Percentiles rank a stretch among this genome's conserved stretches.
phyloP scores from a whole-genome alignment of 164 flowering plant species.

The Chloranthus sessilifolius region DNA sequence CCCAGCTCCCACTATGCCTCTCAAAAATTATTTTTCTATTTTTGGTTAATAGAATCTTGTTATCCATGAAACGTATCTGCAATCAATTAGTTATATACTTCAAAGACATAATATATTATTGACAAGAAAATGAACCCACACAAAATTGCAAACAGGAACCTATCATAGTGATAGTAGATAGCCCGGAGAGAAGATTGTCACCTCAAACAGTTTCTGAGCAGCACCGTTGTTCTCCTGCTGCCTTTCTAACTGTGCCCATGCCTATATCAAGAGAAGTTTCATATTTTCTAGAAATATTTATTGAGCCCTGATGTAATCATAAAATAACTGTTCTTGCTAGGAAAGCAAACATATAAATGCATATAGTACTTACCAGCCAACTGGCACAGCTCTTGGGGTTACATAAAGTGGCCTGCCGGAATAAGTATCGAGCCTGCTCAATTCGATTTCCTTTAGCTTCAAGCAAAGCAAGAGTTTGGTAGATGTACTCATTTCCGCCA shows the following conservation, averaged over 20 bases:
- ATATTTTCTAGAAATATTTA: constrained; percentile 4
- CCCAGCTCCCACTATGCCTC: too few relatives aligned
- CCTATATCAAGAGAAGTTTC: constrained; percentile 32
- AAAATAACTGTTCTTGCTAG: neutral
- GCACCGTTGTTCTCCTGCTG: constrained; percentile 58
- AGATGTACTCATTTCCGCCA: constrained; percentile 85
- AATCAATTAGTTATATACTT: neutral
- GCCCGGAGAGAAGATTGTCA: constrained; percentile 12
- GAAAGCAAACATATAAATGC: neutral
- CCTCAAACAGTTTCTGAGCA: constrained; percentile 79
- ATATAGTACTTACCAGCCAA: constrained; percentile 78
- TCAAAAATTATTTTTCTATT: too few relatives aligned
- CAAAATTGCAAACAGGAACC: constrained; percentile 1
- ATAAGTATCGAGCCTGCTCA: constrained; percentile 78
- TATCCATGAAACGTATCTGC: too few relatives aligned
- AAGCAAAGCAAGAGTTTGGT: constrained; percentile 86
- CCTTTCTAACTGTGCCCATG: constrained; percentile 92
- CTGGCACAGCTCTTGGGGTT: constrained; percentile 96
- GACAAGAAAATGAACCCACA: neutral
- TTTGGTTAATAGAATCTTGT: too few relatives aligned
- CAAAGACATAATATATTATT: neutral
- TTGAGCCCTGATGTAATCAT: neutral
- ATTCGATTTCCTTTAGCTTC: constrained; percentile 74
- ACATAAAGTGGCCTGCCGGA: constrained; percentile 82
- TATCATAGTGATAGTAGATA: neutral